These are phyloP conservation scores for Peronospora destructor DNA, from an alignment of 352 stramenopile species.

Conservation along the genomic window DNA sequence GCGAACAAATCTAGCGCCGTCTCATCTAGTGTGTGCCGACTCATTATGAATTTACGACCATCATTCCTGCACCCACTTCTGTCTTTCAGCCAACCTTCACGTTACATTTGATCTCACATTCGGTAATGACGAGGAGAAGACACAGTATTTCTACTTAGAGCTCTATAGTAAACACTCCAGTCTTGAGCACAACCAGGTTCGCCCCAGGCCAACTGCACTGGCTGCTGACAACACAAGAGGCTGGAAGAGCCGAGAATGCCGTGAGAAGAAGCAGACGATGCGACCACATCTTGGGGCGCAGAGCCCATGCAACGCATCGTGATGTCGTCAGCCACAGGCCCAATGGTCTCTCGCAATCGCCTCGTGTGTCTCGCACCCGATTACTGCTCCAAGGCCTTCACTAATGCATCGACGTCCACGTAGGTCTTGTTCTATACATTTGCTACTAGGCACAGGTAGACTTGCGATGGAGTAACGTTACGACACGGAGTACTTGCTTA, in stretches of 20 bases:
- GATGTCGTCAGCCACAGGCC: constrained; percentile 32
- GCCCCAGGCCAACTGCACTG: constrained; percentile 56
- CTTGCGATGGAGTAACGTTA: too few species aligned
- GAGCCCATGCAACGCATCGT: constrained; percentile 65
- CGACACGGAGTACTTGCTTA: too few species aligned
- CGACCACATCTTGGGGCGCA: constrained; percentile 21
- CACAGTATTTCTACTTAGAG: constrained; percentile 18
- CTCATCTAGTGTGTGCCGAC: constrained; percentile 37
- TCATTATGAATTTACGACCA: constrained; percentile 5
- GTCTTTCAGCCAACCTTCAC: neutral
- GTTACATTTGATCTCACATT: constrained; percentile 1
- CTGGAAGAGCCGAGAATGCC: constrained; percentile 25
- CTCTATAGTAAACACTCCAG: constrained; percentile 8
- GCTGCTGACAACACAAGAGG: constrained; percentile 52
- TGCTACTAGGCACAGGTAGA: too few species aligned
- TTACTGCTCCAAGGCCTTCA: too few species aligned
- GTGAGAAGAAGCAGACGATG: constrained; percentile 38
- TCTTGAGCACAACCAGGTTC: constrained; percentile 26
- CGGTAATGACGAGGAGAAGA: constrained; percentile 17
- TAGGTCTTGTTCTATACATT: too few species aligned
- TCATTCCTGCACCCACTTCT: too few species aligned
- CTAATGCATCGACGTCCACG: too few species aligned
- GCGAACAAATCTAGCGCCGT: constrained; percentile 72
- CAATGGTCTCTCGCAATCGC: constrained; percentile 1
- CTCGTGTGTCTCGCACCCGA: too few species aligned